Conservation (phyloP, 441 rosid species). For the Adansonia madagascariensis region DNA sequence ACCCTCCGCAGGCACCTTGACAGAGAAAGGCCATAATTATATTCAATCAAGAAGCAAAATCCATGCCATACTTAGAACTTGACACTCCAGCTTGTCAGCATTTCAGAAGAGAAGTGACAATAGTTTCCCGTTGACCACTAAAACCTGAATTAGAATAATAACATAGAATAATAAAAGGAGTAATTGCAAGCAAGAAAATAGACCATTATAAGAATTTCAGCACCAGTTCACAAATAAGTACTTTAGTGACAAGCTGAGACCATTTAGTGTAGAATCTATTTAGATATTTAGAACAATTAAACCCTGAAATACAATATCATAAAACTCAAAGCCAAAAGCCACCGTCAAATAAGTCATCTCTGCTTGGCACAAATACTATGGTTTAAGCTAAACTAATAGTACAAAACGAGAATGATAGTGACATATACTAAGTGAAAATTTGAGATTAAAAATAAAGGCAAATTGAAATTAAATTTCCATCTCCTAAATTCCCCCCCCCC, state of each 20-base stretch:
- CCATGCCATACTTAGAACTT: background rate
- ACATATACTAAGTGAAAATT: conserved; percentile 6
- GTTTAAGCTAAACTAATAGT: background rate
- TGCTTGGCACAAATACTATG: background rate
- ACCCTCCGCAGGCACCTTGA: background rate
- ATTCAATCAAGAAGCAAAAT: conserved; percentile 10
- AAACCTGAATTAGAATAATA: conserved; percentile 3
- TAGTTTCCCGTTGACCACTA: conserved; percentile 4
- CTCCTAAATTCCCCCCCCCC: background rate
- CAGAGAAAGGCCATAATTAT: background rate
- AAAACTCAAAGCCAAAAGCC: conserved; percentile 11
- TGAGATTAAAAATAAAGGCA: background rate
- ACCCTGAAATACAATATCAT: background rate
- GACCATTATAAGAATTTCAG: background rate
- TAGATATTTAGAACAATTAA: conserved; percentile 10
- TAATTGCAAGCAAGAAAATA: background rate
- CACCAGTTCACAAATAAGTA: conserved; percentile 14
- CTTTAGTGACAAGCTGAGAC: background rate
- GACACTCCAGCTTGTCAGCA: conserved; percentile 11
- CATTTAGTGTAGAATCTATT: background rate
- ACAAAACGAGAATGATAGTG: background rate
- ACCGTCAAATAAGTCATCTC: conserved; percentile 2
- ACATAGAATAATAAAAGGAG: background rate
- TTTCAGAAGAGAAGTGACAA: conserved; percentile 10
- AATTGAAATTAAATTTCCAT: background rate